Base-by-base conservation (phyloP, 768 basidiomycete genomes). In the Trametes elegans region DNA sequence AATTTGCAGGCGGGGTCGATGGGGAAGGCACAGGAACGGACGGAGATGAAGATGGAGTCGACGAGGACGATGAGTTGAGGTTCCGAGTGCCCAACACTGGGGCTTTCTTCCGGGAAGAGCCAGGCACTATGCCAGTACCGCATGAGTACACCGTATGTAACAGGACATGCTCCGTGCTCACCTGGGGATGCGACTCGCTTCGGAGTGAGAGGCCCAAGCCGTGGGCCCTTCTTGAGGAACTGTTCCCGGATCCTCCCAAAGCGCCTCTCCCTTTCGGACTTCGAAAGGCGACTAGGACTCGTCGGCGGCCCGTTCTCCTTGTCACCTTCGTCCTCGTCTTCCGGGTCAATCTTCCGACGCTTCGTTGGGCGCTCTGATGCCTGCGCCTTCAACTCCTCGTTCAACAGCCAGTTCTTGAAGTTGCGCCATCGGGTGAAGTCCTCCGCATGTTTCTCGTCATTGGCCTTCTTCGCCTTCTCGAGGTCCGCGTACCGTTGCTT, bases 381-480 rank as follows among this genome's bases (percentile, higher is more conserved):
- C 8, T 39, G n/a, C 40, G 40, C 24, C 23, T 45, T 43, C 21
- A 21, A 5, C 38, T 50, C 35, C 36, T 59, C 55, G 9, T 43
- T 34, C 18, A 46, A 43, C 34, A 62, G 28, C 57, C 75, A 86
- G 53, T 74, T 78, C 64, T 76, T 76, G 67, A 64, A 62, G 9
- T 36, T 24, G 21, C 39, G 34, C 64, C 61, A 64, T 31, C 27
- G 49, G 5, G 14, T 34, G 49, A 76, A 83, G 64, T 87, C 80
- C 18, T 58, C 54, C 55, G 78, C 75, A 66, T 81, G 82, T 18
- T 75, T 76, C 19, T 66, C 71, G 10, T 74, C 74, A 11, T 77
- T 76, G 1, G 78, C 74, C 46, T 75, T 72, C 49, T 77, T 77
- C 26, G 73, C 70, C 34, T 71, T 69, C 5, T 68, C 56, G 1